A percentile compares a stretch with the other conserved stretches of the same genome.
These are phyloP conservation scores for Trichoderma afroharzianum DNA, from an alignment of 2,329 filamentous ascomycete genomes.

Conservation along the genomic window DNA sequence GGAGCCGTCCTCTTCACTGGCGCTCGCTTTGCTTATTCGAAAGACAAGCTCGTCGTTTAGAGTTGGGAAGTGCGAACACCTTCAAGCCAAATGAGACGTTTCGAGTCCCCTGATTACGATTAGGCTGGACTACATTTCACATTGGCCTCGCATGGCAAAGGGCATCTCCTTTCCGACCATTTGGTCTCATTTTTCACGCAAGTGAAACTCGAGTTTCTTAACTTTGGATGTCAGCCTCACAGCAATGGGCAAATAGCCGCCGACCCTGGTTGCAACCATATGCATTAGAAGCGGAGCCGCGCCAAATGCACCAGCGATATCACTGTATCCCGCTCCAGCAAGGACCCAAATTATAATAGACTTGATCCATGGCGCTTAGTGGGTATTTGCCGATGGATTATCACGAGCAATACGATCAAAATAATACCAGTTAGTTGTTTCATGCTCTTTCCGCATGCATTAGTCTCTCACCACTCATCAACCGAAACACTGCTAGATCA, in stretches of 20 bases:
- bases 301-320: not conserved
- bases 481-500: not conserved
- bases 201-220: not conserved
- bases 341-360: not conserved
- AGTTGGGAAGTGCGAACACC: not conserved
- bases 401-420: not conserved
- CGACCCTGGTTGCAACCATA: not conserved
- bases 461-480: not conserved
- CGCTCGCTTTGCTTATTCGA: not conserved
- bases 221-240: not conserved
- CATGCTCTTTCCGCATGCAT: not conserved
- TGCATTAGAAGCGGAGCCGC: not conserved
- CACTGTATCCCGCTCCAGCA: not conserved
- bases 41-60: not conserved
- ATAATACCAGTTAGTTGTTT: not conserved
- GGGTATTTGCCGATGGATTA: not conserved
- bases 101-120: not conserved
- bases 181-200: rapidly evolving
- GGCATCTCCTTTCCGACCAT: not conserved
- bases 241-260: not conserved
- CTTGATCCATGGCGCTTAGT: not conserved
- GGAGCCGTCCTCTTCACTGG: not conserved
- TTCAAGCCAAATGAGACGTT: no score
- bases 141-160: not conserved
- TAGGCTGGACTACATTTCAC: not conserved